These are phyloP conservation scores for Serendipita sp. DNA, from an alignment of 1,284 basidiomycete genomes.

Conservation along the genomic window DNA sequence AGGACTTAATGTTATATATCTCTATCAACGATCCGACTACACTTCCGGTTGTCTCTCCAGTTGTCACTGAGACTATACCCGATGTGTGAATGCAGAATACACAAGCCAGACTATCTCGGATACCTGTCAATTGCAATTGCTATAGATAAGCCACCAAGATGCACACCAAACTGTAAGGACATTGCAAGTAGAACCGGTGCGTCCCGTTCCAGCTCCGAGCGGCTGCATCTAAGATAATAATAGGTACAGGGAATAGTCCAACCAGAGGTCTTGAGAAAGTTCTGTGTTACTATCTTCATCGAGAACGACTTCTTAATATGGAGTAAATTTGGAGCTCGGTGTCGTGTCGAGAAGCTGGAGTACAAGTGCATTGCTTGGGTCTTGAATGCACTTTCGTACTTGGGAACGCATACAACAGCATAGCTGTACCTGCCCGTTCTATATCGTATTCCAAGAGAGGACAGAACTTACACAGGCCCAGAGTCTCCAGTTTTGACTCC, in stretches of 20 bases:
- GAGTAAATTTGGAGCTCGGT: not conserved
- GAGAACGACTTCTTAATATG: not conserved
- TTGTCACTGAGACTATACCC: not conserved
- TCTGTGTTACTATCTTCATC: not conserved
- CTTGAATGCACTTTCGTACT: not conserved
- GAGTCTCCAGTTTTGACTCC: not conserved
- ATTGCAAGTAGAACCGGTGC: not conserved
- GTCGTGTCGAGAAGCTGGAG: not conserved
- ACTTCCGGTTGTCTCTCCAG: not conserved
- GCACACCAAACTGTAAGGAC: not conserved
- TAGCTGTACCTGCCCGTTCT: not conserved
- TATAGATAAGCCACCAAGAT: not conserved
- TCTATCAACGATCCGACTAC: not conserved
- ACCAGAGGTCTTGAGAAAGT: not conserved
- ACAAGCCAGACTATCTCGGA: not conserved
- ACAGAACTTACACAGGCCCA: not conserved
- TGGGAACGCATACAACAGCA: not conserved
- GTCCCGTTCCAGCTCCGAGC: not conserved
- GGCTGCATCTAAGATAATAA: not conserved
- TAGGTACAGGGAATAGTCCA: not conserved
- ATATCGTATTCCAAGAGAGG: not conserved
- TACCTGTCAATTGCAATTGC: not conserved
- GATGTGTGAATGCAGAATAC: not conserved
- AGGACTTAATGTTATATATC: not conserved
- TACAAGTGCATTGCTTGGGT: slow-evolving; percentile 1